Conservation (phyloP, 169 alveolate genomes). For the Perkinsus marinus region DNA sequence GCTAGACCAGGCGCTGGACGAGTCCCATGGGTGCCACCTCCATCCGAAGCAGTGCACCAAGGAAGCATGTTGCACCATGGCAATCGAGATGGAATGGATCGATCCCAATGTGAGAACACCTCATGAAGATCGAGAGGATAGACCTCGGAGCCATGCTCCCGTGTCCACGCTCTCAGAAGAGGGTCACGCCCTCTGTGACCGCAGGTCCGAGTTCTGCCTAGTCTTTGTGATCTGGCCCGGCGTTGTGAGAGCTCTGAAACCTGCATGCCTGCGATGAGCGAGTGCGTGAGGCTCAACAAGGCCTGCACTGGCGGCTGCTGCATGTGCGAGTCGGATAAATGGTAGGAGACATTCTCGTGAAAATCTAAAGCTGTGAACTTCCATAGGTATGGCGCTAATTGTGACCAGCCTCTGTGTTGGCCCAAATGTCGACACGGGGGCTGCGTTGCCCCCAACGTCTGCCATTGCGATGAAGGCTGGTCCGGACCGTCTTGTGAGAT, state of each 20-base stretch:
- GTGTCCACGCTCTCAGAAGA: no score
- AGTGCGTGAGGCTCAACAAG: slow-evolving; percentile 1
- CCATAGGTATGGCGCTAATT: slow-evolving; percentile 32
- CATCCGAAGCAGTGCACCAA: not conserved
- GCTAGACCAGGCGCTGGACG: not conserved
- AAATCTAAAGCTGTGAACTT: no score
- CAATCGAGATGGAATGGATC: not conserved
- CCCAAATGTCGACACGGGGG: slow-evolving; percentile 42
- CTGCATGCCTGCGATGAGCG: not conserved
- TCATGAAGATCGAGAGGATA: no score
- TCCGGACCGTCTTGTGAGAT: slow-evolving; percentile 32
- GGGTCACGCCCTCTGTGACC: no score
- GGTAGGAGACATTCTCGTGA: slow-evolving; percentile 28
- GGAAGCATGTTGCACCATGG: not conserved
- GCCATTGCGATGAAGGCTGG: slow-evolving; percentile 44
- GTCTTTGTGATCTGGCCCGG: not conserved
- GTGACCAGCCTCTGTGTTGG: slow-evolving; percentile 45
- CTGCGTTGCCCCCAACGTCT: slow-evolving; percentile 38
- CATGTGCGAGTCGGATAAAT: slow-evolving; percentile 36
- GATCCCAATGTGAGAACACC: not conserved
- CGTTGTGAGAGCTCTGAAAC: not conserved
- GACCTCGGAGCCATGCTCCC: no score
- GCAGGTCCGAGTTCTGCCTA: not conserved
- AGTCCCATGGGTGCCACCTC: not conserved
- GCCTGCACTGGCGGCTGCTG: slow-evolving; percentile 47